Base-by-base conservation (phyloP, 352 stramenopile species). In the Phytopythium ostracodes region DNA sequence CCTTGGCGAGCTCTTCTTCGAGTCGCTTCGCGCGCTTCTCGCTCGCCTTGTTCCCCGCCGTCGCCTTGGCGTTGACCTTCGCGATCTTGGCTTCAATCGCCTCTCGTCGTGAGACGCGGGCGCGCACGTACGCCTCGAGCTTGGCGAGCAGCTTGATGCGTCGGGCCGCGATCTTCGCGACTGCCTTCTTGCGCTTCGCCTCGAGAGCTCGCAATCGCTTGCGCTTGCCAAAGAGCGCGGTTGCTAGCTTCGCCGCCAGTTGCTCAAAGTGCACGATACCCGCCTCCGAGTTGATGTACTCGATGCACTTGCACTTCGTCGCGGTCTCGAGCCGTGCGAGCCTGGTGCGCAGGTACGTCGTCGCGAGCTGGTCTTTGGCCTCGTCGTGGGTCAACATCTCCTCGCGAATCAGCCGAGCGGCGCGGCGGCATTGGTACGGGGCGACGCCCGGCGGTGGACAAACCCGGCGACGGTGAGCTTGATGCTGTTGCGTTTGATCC, bases 311-410 rank as follows among this genome's bases (percentile, higher is more conserved):
- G n/a, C 72, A 64, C 36, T 78, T 79, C 6, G 79, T 88, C 52
- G 85, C 85, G 35, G 63, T 43, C 31, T 63, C 61, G 10, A 91
- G 72, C 8, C 79, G 79, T 40, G 73, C 72, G 17, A 87, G 70
- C 59, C 86, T 87, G 24, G 60, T 49, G 15, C 66, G 63, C 20
- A 91, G 55, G 52, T 91, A 91, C 35, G 77, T 65, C 36, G 68
- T 81, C 11, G 76, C 76, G 29, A 88, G 71, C 38, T 89, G 81
- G 56, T 88, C 81, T 62, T 91, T 81, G 8, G 67, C 81, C 29
- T 89, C 75, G 51, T 91, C 77, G 9, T 66, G 73, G 0, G 81
- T 89, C 27, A 91, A 70, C 79, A 91, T 85, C 49, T 87, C 73
- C 43, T 68, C 76, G 38, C 81, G 73, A 5, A 91, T 36, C 18